Percentiles rank a stretch among this genome's conserved stretches.
phyloP scores from a whole-genome alignment of 2,329 filamentous ascomycete genomes.

The Aureobasidium sp. region DNA sequence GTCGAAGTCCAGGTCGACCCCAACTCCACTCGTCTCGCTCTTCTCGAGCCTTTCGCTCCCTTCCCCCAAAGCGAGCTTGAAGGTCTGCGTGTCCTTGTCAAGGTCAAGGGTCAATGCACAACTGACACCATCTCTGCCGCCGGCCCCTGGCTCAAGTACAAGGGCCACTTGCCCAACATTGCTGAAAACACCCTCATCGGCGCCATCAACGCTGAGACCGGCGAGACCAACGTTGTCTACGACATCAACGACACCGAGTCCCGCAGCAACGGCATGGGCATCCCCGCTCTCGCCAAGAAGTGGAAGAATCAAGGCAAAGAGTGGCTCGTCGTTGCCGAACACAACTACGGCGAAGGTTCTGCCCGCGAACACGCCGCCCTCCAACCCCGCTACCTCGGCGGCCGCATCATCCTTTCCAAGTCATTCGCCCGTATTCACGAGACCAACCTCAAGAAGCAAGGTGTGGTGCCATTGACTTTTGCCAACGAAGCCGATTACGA shows the following conservation, averaged over 20 bases:
- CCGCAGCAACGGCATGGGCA: constrained; percentile 44
- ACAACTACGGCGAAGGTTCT: constrained; percentile 92
- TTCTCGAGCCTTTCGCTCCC: constrained; percentile 81
- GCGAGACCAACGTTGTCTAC: constrained; percentile 87
- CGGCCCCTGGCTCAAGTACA: constrained; percentile 98
- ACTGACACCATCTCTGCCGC: constrained; percentile 98
- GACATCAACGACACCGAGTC: constrained; percentile 68
- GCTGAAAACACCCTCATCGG: constrained; percentile 95
- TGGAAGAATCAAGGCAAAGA: constrained; percentile 71
- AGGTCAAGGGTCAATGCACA: constrained; percentile 95
- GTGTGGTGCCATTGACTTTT: constrained; percentile 89
- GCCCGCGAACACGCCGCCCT: constrained; percentile 85
- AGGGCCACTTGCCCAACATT: constrained; percentile 97
- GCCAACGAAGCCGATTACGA: constrained; percentile 84
- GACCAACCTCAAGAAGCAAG: constrained; percentile 96
- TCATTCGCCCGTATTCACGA: constrained; percentile 89
- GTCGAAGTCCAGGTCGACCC: constrained; percentile 73
- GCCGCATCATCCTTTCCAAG: constrained; percentile 75
- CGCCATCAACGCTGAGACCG: constrained; percentile 84
- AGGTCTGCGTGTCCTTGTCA: constrained; percentile 81
- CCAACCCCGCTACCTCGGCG: constrained; percentile 85
- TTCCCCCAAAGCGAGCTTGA: constrained; percentile 73
- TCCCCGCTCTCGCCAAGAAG: constrained; percentile 76
- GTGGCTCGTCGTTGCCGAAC: constrained; percentile 94
- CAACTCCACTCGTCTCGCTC: constrained; percentile 79